Conservation (phyloP, 2,329 filamentous ascomycete species). For the Monosporascus sp. region DNA sequence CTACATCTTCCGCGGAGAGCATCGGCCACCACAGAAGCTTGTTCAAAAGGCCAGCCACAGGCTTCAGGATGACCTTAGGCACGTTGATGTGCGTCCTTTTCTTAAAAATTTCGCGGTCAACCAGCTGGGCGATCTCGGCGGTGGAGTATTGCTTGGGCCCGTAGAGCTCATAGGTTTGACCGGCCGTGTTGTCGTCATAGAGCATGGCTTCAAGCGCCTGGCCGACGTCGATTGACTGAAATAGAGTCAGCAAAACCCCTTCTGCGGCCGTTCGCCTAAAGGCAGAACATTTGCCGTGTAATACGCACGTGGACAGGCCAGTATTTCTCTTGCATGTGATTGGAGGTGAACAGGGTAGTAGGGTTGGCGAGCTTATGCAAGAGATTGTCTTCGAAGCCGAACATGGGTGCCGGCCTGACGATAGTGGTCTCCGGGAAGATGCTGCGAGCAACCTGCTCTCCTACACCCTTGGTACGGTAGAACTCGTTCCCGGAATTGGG, state of each 20-base stretch:
- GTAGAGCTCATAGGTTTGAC: conserved; percentile 90
- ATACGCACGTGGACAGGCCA: conserved; percentile 78
- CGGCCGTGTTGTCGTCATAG: conserved; percentile 83
- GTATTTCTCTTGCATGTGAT: conserved; percentile 88
- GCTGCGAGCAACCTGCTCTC: conserved; percentile 75
- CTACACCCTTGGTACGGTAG: conserved; percentile 83
- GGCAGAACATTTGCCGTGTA: background rate
- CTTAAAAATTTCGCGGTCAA: conserved; percentile 90
- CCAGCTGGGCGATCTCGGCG: conserved; percentile 77
- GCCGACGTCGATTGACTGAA: conserved; percentile 80
- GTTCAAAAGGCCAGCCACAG: conserved; percentile 70
- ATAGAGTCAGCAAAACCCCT: conserved; percentile 2
- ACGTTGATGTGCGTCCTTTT: conserved; percentile 86
- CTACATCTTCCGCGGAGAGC: conserved; percentile 76
- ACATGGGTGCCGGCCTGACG: conserved; percentile 87
- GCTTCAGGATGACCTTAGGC: conserved; percentile 75
- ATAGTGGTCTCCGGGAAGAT: conserved; percentile 98
- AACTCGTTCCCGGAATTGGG: conserved; percentile 79
- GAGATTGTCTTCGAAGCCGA: conserved; percentile 90
- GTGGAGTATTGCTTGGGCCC: conserved; percentile 91
- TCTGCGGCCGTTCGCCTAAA: too few relatives aligned
- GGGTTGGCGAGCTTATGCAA: conserved; percentile 78
- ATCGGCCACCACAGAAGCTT: conserved; percentile 84
- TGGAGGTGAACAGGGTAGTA: conserved; percentile 80
- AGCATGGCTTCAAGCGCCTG: conserved; percentile 84